A percentile compares a stretch with the other conserved stretches of the same genome.
These are phyloP conservation scores for Penicillium subrubescens DNA, from an alignment of 495 filamentous ascomycete species.

Conservation along the genomic window DNA sequence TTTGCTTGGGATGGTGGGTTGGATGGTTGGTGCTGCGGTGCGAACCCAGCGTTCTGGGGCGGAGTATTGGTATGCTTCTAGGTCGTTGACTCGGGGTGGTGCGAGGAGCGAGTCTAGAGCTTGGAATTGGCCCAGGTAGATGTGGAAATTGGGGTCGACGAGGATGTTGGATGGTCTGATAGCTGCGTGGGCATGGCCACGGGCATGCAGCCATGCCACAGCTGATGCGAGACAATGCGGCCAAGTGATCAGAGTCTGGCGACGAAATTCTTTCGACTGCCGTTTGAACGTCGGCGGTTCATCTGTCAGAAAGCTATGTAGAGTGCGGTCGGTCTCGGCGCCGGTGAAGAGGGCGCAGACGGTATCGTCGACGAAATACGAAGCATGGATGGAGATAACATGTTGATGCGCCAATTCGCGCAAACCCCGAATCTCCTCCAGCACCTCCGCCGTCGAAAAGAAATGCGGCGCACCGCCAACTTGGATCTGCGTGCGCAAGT, in stretches of 20 bases:
- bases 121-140: slow-evolving; percentile 75
- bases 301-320: slow-evolving; percentile 75
- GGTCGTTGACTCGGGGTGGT: slow-evolving; percentile 59
- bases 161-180: slow-evolving; percentile 84
- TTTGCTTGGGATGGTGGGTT: slow-evolving; percentile 11
- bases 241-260: slow-evolving; percentile 75
- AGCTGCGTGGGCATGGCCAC: slow-evolving; percentile 72
- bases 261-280: slow-evolving; percentile 70
- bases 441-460: slow-evolving; percentile 65
- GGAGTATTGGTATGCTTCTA: slow-evolving; percentile 85
- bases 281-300: slow-evolving; percentile 67
- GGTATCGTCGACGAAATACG: slow-evolving; percentile 71
- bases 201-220: slow-evolving; percentile 73
- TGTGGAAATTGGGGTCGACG: slow-evolving; percentile 68
- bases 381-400: slow-evolving; percentile 76
- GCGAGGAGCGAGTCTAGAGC: slow-evolving; percentile 59
- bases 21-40: slow-evolving; percentile 21
- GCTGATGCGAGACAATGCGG: slow-evolving; percentile 83
- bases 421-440: slow-evolving; percentile 65
- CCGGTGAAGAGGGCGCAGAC: slow-evolving; percentile 81
- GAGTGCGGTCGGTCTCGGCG: slow-evolving; percentile 65
- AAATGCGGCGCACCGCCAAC: slow-evolving; percentile 60
- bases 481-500: slow-evolving; percentile 71
- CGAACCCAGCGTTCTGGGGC: slow-evolving; percentile 77
- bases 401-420: slow-evolving; percentile 73